phyloP scores from a whole-genome alignment of 805 yeast genomes.

The Kluyveromyces siamensis region DNA sequence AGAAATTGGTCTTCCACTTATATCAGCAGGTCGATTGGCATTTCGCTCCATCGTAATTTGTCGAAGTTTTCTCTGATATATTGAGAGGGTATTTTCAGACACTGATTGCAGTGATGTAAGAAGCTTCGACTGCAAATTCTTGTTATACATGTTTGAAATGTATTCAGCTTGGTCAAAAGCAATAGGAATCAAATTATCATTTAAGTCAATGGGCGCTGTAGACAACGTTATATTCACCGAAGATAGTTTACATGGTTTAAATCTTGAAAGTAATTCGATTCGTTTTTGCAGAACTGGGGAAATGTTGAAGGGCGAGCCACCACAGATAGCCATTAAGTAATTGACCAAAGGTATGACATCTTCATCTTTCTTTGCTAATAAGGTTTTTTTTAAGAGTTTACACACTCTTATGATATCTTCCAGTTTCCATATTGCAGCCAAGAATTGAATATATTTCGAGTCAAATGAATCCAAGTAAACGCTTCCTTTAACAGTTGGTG shows the following conservation, averaged over 20 bases:
- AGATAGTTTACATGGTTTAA: slow-evolving; percentile 18
- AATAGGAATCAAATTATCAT: slow-evolving; percentile 15
- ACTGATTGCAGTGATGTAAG: slow-evolving; percentile 16
- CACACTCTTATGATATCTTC: slow-evolving; percentile 30
- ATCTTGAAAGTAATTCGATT: slow-evolving; percentile 27
- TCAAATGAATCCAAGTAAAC: slow-evolving; percentile 40
- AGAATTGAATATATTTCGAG: slow-evolving; percentile 50
- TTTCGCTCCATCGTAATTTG: slow-evolving; percentile 25
- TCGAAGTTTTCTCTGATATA: slow-evolving; percentile 25
- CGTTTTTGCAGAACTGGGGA: slow-evolving; percentile 33
- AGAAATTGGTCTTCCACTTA: slow-evolving; percentile 20
- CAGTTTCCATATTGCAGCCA: slow-evolving; percentile 42
- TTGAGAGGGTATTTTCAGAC: slow-evolving; percentile 19
- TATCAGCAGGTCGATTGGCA: slow-evolving; percentile 23
- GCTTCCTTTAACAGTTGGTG: slow-evolving; percentile 26
- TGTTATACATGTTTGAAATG: slow-evolving; percentile 17
- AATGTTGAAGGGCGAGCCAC: slow-evolving; percentile 35
- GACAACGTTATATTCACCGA: slow-evolving; percentile 14
- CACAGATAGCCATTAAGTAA: slow-evolving; percentile 28
- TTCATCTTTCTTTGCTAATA: slow-evolving; percentile 14
- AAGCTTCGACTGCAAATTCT: slow-evolving; percentile 20
- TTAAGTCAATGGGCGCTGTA: slow-evolving; percentile 9
- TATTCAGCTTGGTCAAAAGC: slow-evolving; percentile 6
- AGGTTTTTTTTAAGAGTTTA: slow-evolving; percentile 19
- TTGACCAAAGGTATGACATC: slow-evolving; percentile 29